Evolutionary conservation across 306 rosid species (phyloP).

Genomic region (Citrullus mucosospermus): DNA sequence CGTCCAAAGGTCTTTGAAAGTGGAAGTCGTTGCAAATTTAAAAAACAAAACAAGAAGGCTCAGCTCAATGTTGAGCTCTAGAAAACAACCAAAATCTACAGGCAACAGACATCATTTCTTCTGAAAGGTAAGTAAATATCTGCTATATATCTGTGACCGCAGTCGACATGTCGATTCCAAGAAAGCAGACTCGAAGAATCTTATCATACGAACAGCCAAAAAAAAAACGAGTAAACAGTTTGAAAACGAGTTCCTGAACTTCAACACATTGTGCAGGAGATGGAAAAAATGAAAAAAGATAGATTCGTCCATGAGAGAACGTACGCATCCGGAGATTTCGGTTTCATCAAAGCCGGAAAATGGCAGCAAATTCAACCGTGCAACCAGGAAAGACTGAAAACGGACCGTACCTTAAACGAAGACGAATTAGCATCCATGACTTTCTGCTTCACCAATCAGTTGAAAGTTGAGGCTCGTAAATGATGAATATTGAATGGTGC

Average conservation of each 20-base stretch:
- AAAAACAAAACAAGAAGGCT: background rate
- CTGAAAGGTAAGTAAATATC: constrained; percentile 2
- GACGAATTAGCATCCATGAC: constrained; percentile 3
- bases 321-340: background rate
- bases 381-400: background rate
- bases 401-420: background rate
- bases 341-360: background rate
- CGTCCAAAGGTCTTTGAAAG: background rate
- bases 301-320: background rate
- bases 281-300: background rate
- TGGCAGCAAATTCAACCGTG: background rate
- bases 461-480: background rate
- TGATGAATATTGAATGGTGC: background rate
- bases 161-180: background rate
- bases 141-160: background rate
- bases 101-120: background rate
- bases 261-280: background rate
- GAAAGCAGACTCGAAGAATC: background rate
- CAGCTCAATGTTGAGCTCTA: background rate
- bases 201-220: background rate
- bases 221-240: background rate
- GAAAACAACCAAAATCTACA: background rate
- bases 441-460: background rate
- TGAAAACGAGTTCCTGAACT: background rate
- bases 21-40: background rate